Evolutionary conservation across 306 rosid genomes (phyloP), one percentile per base, ranked within the genome.

Genomic region (Cajanus cajan): DNA sequence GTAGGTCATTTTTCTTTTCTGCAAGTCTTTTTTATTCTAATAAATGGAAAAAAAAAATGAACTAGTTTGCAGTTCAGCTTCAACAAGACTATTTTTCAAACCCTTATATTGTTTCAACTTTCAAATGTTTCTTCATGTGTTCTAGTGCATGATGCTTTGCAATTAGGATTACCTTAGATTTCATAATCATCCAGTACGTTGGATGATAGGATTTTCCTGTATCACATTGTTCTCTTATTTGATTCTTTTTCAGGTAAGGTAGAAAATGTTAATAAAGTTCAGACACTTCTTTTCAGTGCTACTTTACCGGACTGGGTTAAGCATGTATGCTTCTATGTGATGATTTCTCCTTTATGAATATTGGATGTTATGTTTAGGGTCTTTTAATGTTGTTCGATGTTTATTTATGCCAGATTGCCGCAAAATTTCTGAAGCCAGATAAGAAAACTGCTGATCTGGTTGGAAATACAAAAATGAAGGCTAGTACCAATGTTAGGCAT

Each of bases 281-380:
- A 94, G 88, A 94, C 98, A n/a, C 95, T 92, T 73, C 97, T 94
- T 57, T 94, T 94, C 86, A 94, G 98, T 69, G 95, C 97, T 57
- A 94, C 98, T 18, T 83, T 94, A 81, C 98, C 98, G 10, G 63
- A 14, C 50, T 92, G 97, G 98, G 97, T 94, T 78, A 90, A 94
- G 77, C 68, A 86, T 36, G 98, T 94, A 78, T 64, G 68, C 61
- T 40, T 65, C 66, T 47, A 12, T 37, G 5, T 52, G 18, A 43
- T 62, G 13, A 34, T 22, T 62, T 64, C 64, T 77, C 78, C 40
- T 54, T 77, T 71, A 13, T 33, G 22, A n/a, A 9, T 54, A 15
- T 55, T 34, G 6, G 47, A 55, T 54, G 13, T 14, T 69, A 14
- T 18, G 5, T 55, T 19, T 69, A 5, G 3, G 21, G 48, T 52